Evolutionary conservation across 768 basidiomycete species (phyloP).

Genomic region (Russula brevipes): DNA sequence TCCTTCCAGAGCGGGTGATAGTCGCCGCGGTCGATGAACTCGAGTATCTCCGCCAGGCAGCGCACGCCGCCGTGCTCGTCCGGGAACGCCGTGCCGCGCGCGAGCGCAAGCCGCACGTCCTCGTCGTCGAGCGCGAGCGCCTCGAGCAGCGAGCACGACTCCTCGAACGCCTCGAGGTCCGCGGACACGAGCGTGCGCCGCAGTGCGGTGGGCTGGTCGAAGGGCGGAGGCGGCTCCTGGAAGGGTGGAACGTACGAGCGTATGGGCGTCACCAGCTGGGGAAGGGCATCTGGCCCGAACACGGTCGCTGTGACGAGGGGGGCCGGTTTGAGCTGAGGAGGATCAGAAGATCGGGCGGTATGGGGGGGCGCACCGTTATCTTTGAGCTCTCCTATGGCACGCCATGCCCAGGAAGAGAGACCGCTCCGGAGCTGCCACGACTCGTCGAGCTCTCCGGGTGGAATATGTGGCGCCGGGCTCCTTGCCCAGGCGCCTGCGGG

Average conservation of each 20-base stretch:
- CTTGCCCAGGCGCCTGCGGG: slow-evolving; percentile 63
- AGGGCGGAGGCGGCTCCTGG: slow-evolving; percentile 36
- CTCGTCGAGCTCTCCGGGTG: slow-evolving; percentile 38
- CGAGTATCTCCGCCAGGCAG: slow-evolving; percentile 58
- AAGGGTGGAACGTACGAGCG: slow-evolving; percentile 57
- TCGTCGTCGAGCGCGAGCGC: slow-evolving; percentile 74
- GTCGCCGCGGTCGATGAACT: slow-evolving; percentile 68
- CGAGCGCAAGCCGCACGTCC: slow-evolving; percentile 66
- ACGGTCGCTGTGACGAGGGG: slow-evolving; percentile 42
- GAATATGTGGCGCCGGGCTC: slow-evolving; percentile 28
- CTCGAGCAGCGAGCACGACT: slow-evolving; percentile 70
- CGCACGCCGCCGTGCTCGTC: slow-evolving; percentile 51
- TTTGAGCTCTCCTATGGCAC: slow-evolving; percentile 64
- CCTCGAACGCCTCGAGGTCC: slow-evolving; percentile 70
- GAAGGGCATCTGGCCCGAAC: slow-evolving; percentile 58
- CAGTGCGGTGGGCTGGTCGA: slow-evolving; percentile 38
- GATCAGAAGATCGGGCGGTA: neutral
- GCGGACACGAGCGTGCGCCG: slow-evolving; percentile 47
- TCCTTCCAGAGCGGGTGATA: slow-evolving; percentile 62
- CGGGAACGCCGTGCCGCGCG: slow-evolving; percentile 56
- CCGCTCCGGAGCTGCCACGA: slow-evolving; percentile 61
- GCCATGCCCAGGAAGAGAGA: slow-evolving; percentile 74
- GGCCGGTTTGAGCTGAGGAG: neutral
- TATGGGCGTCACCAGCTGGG: slow-evolving; percentile 55
- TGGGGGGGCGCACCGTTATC: slow-evolving; percentile 51